These are phyloP conservation scores for Crucibulum parvulum DNA, from an alignment of 1,284 basidiomycete genomes.

Conservation along the genomic window DNA sequence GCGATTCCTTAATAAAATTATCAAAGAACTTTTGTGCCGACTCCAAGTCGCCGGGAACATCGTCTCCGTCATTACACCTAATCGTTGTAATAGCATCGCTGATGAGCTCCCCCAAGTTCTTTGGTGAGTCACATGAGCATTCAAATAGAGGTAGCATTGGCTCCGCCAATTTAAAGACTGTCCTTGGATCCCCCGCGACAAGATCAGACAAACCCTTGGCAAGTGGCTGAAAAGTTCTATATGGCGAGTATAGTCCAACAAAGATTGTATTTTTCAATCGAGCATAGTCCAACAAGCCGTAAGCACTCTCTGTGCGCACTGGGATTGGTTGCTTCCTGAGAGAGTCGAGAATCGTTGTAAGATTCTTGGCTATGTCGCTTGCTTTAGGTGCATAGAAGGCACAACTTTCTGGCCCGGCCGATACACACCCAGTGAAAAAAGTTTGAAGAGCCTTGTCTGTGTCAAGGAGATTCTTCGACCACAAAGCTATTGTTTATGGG, in stretches of 20 bases:
- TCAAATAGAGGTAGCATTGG: neutral
- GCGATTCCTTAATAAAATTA: neutral
- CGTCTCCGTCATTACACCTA: neutral
- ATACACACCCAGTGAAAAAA: slow-evolving; percentile 29
- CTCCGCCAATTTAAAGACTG: neutral
- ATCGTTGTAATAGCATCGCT: neutral
- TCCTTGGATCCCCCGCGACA: neutral
- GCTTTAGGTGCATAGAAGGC: slow-evolving; percentile 30
- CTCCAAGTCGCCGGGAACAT: neutral
- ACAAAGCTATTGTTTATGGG: slow-evolving; percentile 15
- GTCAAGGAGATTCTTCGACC: slow-evolving; percentile 28
- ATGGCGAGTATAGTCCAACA: neutral
- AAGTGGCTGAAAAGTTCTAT: neutral
- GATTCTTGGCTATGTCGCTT: slow-evolving; percentile 24
- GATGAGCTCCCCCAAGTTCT: neutral
- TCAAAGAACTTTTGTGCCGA: neutral
- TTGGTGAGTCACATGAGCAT: neutral
- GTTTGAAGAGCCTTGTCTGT: slow-evolving; percentile 28
- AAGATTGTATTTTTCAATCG: slow-evolving; percentile 7
- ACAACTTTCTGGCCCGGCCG: slow-evolving; percentile 24
- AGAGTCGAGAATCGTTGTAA: slow-evolving; percentile 20
- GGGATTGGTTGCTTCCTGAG: slow-evolving; percentile 20
- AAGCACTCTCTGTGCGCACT: slow-evolving; percentile 13
- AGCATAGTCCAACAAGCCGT: slow-evolving; percentile 24
- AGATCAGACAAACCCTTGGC: neutral